These are phyloP conservation scores for Bullera alba DNA, from an alignment of 768 basidiomycete genomes.

Conservation along the genomic window DNA sequence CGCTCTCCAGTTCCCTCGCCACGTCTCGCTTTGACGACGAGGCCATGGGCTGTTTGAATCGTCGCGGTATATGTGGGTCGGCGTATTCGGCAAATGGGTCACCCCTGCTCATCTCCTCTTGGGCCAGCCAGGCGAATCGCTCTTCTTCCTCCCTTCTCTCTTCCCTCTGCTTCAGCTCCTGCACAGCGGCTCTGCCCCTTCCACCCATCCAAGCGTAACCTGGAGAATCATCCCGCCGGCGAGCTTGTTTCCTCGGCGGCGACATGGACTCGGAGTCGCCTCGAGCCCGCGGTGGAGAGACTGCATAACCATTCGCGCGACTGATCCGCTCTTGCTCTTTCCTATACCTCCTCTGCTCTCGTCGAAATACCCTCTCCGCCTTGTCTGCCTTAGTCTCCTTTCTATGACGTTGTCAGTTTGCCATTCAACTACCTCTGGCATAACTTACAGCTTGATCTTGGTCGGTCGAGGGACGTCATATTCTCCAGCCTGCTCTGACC, in stretches of 20 bases:
- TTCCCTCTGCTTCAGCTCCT: conserved; percentile 11
- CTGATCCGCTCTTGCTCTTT: conserved; percentile 35
- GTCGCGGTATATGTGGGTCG: background rate
- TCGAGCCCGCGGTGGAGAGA: conserved; percentile 31
- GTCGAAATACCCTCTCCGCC: conserved; percentile 22
- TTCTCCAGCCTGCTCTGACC: too few species aligned
- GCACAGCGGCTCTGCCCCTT: conserved; percentile 3
- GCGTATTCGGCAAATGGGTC: background rate
- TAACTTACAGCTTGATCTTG: conserved; percentile 15
- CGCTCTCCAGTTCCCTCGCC: conserved; percentile 49
- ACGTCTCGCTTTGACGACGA: conserved; percentile 2
- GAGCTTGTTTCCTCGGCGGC: conserved; percentile 29
- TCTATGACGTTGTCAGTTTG: conserved; percentile 7
- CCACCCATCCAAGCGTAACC: conserved; percentile 48
- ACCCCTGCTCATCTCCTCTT: conserved; percentile 5
- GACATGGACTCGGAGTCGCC: conserved; percentile 29
- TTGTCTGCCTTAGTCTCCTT: conserved; percentile 38
- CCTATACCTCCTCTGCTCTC: conserved; percentile 26
- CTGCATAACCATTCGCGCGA: conserved; percentile 37
- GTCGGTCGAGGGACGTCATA: conserved; percentile 7
- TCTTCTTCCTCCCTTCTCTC: conserved; percentile 15
- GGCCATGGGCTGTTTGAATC: background rate
- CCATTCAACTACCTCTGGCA: background rate
- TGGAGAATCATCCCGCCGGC: conserved; percentile 1
- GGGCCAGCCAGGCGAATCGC: conserved; percentile 16